Conservation (phyloP, 2,329 filamentous ascomycete genomes). For the Samsoniella hepiali region DNA sequence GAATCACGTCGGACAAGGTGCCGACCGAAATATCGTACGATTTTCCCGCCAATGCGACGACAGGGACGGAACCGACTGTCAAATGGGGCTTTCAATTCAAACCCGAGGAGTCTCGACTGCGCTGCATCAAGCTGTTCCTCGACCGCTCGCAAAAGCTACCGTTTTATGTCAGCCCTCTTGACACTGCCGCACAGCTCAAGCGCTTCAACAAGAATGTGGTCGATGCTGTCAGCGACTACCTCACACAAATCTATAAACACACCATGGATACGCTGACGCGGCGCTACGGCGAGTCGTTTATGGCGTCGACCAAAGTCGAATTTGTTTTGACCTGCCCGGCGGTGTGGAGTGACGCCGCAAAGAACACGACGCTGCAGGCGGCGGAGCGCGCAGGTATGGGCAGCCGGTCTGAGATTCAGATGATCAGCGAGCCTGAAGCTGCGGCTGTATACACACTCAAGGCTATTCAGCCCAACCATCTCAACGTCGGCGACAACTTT, state of each 20-base stretch:
- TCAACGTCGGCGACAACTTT: constrained; percentile 65
- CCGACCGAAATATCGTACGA: constrained; percentile 73
- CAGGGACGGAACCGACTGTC: constrained; percentile 45
- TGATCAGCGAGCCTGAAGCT: constrained; percentile 79
- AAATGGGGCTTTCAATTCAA: constrained; percentile 85
- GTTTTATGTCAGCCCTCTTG: constrained; percentile 73
- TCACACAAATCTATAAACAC: constrained; percentile 71
- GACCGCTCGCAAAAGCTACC: constrained; percentile 77
- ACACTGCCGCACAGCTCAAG: constrained; percentile 73
- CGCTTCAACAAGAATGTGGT: constrained; percentile 73
- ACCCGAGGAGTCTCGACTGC: constrained; percentile 70
- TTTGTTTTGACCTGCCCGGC: constrained; percentile 80
- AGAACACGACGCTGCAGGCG: constrained; percentile 75
- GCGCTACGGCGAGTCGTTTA: constrained; percentile 74
- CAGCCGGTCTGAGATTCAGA: constrained; percentile 63
- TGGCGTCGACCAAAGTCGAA: constrained; percentile 70
- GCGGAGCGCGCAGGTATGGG: constrained; percentile 79
- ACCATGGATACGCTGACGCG: constrained; percentile 74
- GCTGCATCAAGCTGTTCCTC: constrained; percentile 82
- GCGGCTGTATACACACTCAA: constrained; percentile 78
- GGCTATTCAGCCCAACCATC: constrained; percentile 71
- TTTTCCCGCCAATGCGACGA: constrained; percentile 29
- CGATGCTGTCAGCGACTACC: constrained; percentile 75
- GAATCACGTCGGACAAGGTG: constrained; percentile 85
- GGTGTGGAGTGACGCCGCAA: constrained; percentile 83